Evolutionary conservation across 495 filamentous ascomycete genomes (phyloP), one percentile per base, ranked within the genome.

Genomic region (Astrothelium subdiscretum): DNA sequence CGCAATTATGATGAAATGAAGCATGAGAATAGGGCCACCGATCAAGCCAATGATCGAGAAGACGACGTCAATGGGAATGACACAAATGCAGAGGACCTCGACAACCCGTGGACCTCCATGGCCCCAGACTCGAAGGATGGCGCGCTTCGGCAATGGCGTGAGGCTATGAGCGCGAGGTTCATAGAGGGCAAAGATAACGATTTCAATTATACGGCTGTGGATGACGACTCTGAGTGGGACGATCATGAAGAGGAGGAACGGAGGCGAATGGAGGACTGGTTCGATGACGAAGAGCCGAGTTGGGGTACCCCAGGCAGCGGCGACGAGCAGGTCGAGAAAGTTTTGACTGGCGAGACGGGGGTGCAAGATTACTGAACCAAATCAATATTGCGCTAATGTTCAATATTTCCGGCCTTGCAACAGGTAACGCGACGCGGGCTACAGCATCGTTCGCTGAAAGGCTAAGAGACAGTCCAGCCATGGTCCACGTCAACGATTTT

Each of bases 261-360:
- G 26, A 80, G 85, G 59, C 68, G 66, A 58, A 74, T 86, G 71
- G 87, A 92, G 38, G 76, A 77, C 52, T 94, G 87, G 75, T 89
- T 92, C 69, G 87, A 88, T 24, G 83, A 83, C n/a, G 87, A 91
- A 73, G 85, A 87, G 58, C 83, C 86, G 0, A n/a, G 61, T 61
- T 48, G 67, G 68, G 13, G 48, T 24, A 54, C 48, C 11, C 48
- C 48, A 54, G 48, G 48, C 4, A 54, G 48, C 15, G 48, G 48
- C 26, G 71, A 72, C n/a, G 75, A 74, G 20, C 77, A 73, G n/a
- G 60, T 70, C 3, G 72, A 73, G 42, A 66, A 72, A 12, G 69
- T 69, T 26, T 67, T 87, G 20, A 74, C 72, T 29, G 87, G 89
- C 3, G 84, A 92, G 74, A 92, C 89, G 22, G 90, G 90, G 0